Base-by-base conservation (phyloP, 108 stramenopile species). In the Nannochloropsis gaditana region DNA sequence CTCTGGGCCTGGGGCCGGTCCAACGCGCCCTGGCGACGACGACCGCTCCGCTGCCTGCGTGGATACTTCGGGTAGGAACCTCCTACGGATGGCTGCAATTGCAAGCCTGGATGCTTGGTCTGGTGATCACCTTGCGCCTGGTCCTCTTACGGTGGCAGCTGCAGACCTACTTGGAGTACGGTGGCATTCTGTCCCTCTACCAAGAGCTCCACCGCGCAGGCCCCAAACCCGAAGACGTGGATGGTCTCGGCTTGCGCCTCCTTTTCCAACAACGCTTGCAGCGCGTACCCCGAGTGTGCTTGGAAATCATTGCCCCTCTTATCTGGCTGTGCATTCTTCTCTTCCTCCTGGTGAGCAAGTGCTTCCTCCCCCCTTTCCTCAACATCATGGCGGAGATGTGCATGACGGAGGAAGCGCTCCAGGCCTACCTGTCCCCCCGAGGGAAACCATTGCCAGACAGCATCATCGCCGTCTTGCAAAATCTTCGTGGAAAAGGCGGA, bases 161-260 rank as follows among this genome's bases (percentile, higher is more conserved):
- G 59, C 59, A 73, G 59, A 73, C 59, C 59, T 73, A 73, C 59
- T 73, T 73, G n/a, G 59, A 73, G 59, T 73, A 73, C n/a, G 59
- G 59, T 2, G 15, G 19, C 59, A 8, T 73, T 73, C 59, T 73
- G 15, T 15, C 59, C 59, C 59, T 73, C 59, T 73, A 73, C n/a
- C 59, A 73, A 73, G 59, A 73, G 59, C 59, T 73, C 19, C 59
- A 73, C 6, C 59, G 59, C 59, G 59, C 59, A 8, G 59, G 59
- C 59, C 59, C 59, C 6, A 73, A 73, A 6, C 59, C 59, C 8
- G 59, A 73, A 73, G 59, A 73, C n/a, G n/a, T 73, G 15, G 59
- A 73, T n/a, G 59, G 19, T n/a, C 59, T 73, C 59, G 59, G 59
- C n/a, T 3, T 73, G 19, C 59, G 59, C n/a, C 59, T 73, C n/a